Conservation (phyloP, 306 rosid genomes). For the Lathyrus aphaca region DNA sequence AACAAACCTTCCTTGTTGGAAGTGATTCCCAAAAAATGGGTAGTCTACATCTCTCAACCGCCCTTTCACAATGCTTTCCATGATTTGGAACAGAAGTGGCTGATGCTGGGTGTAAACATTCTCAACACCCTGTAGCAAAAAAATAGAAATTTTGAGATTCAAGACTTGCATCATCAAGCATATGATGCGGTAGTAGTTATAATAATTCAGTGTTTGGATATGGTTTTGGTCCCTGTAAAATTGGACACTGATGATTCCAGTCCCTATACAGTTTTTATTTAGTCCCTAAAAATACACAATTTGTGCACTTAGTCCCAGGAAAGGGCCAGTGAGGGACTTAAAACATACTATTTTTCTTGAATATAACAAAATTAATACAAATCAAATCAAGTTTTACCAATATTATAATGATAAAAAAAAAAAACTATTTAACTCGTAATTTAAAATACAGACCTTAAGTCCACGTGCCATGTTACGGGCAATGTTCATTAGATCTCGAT, state of each 20-base stretch:
- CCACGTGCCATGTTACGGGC: conserved; percentile 99
- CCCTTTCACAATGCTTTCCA: conserved; percentile 93
- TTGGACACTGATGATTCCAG: neutral
- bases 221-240: neutral
- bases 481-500: conserved; percentile 88
- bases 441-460: conserved; percentile 64
- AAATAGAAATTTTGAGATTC: conserved; percentile 31
- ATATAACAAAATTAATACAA: neutral
- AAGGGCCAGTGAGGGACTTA: neutral
- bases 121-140: conserved; percentile 76
- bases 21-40: conserved; percentile 87
- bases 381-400: neutral
- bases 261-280: conserved; percentile 3
- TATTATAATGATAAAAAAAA: conserved; percentile 1
- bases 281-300: neutral
- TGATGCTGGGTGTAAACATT: conserved; percentile 95
- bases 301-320: neutral
- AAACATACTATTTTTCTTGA: neutral
- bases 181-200: conserved; percentile 25
- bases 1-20: conserved; percentile 95
- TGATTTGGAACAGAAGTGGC: conserved; percentile 83
- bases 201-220: conserved; percentile 19
- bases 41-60: conserved; percentile 92
- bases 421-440: neutral
- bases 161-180: conserved; percentile 34